Conservation (phyloP, 2,329 filamentous ascomycete species). For the Calonectria pteridis region DNA sequence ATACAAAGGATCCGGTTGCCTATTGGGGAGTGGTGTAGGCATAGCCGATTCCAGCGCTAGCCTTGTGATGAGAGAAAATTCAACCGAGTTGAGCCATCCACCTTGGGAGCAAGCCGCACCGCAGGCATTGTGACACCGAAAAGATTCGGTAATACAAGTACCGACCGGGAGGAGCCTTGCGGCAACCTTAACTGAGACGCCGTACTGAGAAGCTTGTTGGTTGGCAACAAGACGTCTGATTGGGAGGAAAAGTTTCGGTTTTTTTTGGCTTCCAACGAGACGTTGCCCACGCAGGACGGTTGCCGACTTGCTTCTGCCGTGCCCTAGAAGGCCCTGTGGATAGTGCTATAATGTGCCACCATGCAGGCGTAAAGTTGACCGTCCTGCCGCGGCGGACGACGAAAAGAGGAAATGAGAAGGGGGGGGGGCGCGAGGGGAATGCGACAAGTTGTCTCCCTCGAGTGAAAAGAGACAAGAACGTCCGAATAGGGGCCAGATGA, state of each 20-base stretch:
- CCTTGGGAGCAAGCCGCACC: not conserved
- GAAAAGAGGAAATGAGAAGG: not conserved
- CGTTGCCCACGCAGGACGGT: not conserved
- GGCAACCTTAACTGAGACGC: constrained; percentile 9
- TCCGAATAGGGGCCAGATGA: not conserved
- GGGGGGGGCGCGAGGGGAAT: not conserved
- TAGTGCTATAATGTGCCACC: not conserved
- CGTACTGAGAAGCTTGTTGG: not conserved
- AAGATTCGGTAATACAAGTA: not conserved
- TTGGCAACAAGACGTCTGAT: not conserved
- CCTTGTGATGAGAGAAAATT: not conserved
- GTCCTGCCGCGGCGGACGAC: constrained; percentile 8
- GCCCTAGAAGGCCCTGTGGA: not conserved
- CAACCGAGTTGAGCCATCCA: not conserved
- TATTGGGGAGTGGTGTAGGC: not conserved
- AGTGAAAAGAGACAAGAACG: constrained; percentile 4
- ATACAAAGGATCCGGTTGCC: not conserved
- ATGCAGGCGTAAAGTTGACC: not conserved
- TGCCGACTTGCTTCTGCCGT: not conserved
- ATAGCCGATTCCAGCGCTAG: not conserved
- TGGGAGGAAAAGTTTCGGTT: not conserved
- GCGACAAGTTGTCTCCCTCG: not conserved
- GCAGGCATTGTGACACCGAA: not conserved
- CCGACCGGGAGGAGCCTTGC: constrained; percentile 3
- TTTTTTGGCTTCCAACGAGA: not conserved